phyloP scores from a whole-genome alignment of 345 rosid genomes.

The Hibiscus tridactylites region DNA sequence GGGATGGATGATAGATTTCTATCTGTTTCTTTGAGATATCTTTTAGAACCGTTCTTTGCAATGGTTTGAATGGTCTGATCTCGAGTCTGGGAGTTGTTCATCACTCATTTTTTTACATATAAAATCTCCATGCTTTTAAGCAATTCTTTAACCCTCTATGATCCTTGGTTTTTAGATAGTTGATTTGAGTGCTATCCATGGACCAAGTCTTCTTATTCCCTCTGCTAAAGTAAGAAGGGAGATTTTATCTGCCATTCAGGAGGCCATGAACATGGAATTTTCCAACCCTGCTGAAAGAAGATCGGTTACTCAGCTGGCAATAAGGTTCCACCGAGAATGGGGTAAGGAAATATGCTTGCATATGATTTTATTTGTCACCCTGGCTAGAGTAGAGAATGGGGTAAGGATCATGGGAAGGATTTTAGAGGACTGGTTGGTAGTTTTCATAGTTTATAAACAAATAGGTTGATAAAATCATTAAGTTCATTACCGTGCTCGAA shows the following conservation, averaged over 20 bases:
- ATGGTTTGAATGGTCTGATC: neutral
- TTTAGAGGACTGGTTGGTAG: neutral
- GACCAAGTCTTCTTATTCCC: constrained; percentile 53
- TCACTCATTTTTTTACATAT: neutral
- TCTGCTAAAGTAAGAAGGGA: constrained; percentile 55
- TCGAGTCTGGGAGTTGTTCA: neutral
- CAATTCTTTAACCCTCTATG: neutral
- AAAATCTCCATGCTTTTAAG: neutral
- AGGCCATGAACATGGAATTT: constrained; percentile 59
- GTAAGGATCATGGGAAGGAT: neutral
- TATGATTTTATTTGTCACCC: neutral
- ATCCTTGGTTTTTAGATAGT: constrained; percentile 43
- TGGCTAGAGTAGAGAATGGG: neutral
- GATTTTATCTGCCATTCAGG: constrained; percentile 63
- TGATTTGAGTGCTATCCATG: constrained; percentile 61
- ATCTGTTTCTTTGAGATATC: neutral
- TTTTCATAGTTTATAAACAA: neutral
- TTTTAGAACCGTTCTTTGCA: neutral
- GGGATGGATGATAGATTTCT: neutral
- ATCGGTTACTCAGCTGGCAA: constrained; percentile 55
- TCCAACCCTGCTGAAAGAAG: constrained; percentile 58
- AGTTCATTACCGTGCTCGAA: neutral
- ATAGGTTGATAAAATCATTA: neutral
- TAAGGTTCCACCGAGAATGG: constrained; percentile 67
- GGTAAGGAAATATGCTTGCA: constrained; percentile 35